Evolutionary conservation across 192 early-diverging fungal species (phyloP), one percentile per base, ranked within the genome.

Genomic region (Rhizophagus clarus): DNA sequence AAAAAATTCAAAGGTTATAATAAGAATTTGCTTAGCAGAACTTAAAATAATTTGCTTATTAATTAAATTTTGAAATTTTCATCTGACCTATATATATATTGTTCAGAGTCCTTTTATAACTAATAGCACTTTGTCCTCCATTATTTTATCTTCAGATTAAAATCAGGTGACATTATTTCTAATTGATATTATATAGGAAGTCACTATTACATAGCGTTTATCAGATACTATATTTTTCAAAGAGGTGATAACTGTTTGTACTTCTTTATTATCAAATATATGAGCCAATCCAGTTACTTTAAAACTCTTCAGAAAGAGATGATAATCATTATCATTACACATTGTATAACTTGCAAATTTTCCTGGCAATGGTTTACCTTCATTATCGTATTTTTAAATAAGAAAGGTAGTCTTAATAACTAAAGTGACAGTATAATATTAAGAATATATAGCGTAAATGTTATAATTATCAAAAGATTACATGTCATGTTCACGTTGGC

Each of bases 361-460:
- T 0, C 4, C 49, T 4, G 49, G 3, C 17, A 56, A 56, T 51
- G 49, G 49, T 20, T 51, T 51, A 20, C 49, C 49, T 4, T 22
- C 49, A 56, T 56, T 22, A 56, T 56, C 49, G 49, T 56, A 56
- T 0, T 0, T 22, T 22, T 56, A 17, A 22, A 56, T 17, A 56
- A 56, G 49, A 17, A 56, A 56, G 17, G 49, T 56, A 3, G 1
- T 56, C 49, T 51, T 5, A 67, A 29, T 26, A 17, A 24, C 29
- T 68, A 32, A 32, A 17, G 26, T 32, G 29, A 34, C 15, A 28
- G 20, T 28, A 17, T 28, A 32, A 68, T 15, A 34, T 68, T 68
- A 32, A 26, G 66, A 68, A 68, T 68, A 68, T 68, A 68, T 5
- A 7, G 66, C 66, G 66, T 20, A 28, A 29, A 68, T 10, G 66